Percentiles rank a stretch among this genome's conserved stretches.
These are phyloP conservation scores for Schizosaccharomyces pombe DNA, from an alignment of 805 yeast genomes.

Conservation along the genomic window DNA sequence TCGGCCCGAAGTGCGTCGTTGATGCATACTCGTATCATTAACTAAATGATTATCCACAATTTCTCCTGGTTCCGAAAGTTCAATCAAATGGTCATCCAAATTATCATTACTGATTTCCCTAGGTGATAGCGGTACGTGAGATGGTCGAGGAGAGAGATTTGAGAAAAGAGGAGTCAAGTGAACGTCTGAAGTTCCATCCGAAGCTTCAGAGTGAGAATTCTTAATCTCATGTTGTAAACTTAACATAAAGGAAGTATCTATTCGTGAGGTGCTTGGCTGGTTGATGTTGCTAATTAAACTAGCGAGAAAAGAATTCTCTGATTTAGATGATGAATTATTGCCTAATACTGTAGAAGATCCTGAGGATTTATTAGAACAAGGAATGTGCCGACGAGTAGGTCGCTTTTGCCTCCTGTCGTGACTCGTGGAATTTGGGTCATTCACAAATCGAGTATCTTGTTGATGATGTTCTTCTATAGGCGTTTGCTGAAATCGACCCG, in stretches of 20 bases:
- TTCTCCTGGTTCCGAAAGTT: neutral
- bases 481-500: no score
- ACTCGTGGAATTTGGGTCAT: no score
- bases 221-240: neutral
- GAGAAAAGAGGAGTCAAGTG: slow-evolving; percentile 1
- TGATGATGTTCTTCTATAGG: no score
- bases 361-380: no score
- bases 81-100: neutral
- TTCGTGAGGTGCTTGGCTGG: neutral
- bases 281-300: neutral
- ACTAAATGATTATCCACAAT: neutral
- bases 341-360: no score
- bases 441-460: no score
- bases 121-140: neutral
- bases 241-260: neutral
- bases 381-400: no score
- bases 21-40: no score
- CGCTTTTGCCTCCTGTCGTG: no score
- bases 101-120: neutral
- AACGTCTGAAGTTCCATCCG: neutral
- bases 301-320: no score
- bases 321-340: no score
- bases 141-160: neutral
- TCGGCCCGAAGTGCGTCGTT: neutral
- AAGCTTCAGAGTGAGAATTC: neutral